Evolutionary conservation across 495 filamentous ascomycete genomes (phyloP).

Genomic region (Aspergillus saccharolyticus): DNA sequence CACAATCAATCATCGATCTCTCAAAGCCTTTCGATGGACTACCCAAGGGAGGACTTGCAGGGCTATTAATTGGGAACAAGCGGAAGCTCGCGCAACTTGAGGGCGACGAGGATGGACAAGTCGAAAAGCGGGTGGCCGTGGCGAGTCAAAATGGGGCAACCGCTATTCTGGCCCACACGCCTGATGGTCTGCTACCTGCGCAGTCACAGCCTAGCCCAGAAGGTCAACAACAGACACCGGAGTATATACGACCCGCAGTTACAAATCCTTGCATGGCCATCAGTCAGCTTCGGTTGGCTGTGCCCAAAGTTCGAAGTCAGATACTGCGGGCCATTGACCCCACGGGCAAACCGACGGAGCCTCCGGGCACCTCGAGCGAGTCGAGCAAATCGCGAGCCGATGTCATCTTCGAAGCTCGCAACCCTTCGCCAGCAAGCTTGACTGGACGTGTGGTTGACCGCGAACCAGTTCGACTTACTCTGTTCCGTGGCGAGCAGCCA

Average conservation of each 20-base stretch:
- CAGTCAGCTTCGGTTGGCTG: slow-evolving; percentile 82
- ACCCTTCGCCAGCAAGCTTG: slow-evolving; percentile 54
- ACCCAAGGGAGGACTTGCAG: slow-evolving; percentile 80
- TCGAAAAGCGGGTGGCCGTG: slow-evolving; percentile 56
- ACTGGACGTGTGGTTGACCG: slow-evolving; percentile 55
- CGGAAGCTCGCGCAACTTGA: slow-evolving; percentile 67
- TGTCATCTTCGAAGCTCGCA: slow-evolving; percentile 67
- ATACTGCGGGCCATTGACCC: slow-evolving; percentile 57
- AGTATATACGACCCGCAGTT: slow-evolving; percentile 83
- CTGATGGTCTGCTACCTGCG: slow-evolving; percentile 70
- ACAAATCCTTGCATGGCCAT: slow-evolving; percentile 72
- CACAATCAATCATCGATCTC: slow-evolving; percentile 82
- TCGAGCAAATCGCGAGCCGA: slow-evolving; percentile 58
- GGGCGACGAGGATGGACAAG: slow-evolving; percentile 61
- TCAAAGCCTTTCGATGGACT: slow-evolving; percentile 93
- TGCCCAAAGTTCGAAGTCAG: slow-evolving; percentile 78
- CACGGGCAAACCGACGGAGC: slow-evolving; percentile 42
- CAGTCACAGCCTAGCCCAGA: slow-evolving; percentile 46
- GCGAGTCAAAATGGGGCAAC: slow-evolving; percentile 60
- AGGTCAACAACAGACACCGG: slow-evolving; percentile 69
- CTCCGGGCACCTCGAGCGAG: slow-evolving; percentile 46
- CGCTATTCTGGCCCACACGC: slow-evolving; percentile 67
- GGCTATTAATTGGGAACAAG: slow-evolving; percentile 88
- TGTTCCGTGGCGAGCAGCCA: slow-evolving; percentile 74
- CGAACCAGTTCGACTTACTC: slow-evolving; percentile 77